Percentiles rank a stretch among this genome's conserved stretches.
These are phyloP conservation scores for Neopestalotiopsis sp. DNA, from an alignment of 2,329 filamentous ascomycete species.

Conservation along the genomic window DNA sequence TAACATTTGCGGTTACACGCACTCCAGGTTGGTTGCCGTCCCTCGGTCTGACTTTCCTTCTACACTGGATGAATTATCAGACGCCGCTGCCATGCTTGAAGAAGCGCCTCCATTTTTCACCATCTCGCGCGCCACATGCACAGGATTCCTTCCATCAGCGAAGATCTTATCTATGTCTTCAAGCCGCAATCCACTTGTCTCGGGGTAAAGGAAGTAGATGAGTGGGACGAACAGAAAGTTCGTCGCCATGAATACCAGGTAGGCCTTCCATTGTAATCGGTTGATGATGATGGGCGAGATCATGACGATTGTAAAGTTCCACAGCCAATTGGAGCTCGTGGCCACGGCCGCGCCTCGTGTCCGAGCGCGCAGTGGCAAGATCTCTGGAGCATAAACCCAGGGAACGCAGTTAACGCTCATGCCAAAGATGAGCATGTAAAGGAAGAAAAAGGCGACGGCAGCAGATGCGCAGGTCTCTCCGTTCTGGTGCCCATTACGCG, in stretches of 20 bases:
- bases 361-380: slow-evolving; percentile 39
- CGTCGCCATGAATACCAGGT: slow-evolving; percentile 56
- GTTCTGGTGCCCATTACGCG: slow-evolving; percentile 22
- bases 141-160: slow-evolving; percentile 21
- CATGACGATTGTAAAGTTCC: slow-evolving; percentile 38
- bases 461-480: slow-evolving; percentile 25
- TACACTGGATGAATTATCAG: too few relatives aligned
- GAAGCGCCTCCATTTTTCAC: neutral
- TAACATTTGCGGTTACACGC: too few relatives aligned
- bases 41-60: too few relatives aligned
- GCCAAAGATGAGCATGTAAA: slow-evolving; percentile 42
- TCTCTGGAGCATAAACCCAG: slow-evolving; percentile 44
- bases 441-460: slow-evolving; percentile 39
- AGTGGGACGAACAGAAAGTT: slow-evolving; percentile 51
- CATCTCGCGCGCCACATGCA: neutral
- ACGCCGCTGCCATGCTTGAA: too few relatives aligned
- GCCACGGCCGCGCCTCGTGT: slow-evolving; percentile 39
- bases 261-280: slow-evolving; percentile 54
- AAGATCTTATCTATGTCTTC: slow-evolving; percentile 60
- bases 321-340: slow-evolving; percentile 42
- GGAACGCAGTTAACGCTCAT: slow-evolving; percentile 40
- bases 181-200: slow-evolving; percentile 54
- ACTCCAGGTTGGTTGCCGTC: too few relatives aligned
- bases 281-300: slow-evolving; percentile 56
- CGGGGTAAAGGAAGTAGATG: slow-evolving; percentile 55